Percentiles rank a stretch among this genome's conserved stretches.
phyloP scores from a whole-genome alignment of 1,139 yeast genomes.

The Blastobotrys ciferrii region DNA sequence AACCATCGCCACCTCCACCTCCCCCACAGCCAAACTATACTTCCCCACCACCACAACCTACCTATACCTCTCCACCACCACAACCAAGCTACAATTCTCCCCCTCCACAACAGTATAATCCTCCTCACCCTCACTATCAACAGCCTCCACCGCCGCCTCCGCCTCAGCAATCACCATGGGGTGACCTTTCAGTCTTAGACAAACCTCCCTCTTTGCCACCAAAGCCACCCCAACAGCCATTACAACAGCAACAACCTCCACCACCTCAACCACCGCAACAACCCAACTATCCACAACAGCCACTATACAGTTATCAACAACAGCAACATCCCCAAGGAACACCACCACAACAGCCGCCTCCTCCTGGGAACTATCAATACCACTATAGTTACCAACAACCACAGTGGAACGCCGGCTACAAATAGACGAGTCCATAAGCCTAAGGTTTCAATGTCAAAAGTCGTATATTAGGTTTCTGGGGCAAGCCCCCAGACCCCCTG shows the following conservation, averaged over 20 bases:
- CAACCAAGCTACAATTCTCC: constrained; percentile 10
- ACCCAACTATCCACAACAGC: constrained; percentile 16
- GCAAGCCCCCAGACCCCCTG: too few species aligned
- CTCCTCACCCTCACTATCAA: constrained; percentile 6
- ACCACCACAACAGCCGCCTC: constrained; percentile 18
- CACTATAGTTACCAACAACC: constrained; percentile 36
- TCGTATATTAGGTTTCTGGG: too few species aligned
- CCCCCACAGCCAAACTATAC: constrained; percentile 15
- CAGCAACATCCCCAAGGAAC: constrained; percentile 18
- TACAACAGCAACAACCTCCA: constrained; percentile 7
- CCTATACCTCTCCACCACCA: constrained; percentile 18
- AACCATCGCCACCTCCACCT: constrained; percentile 10
- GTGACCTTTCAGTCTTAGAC: constrained; percentile 18
- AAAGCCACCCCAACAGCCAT: constrained; percentile 20
- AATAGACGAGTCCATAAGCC: background rate
- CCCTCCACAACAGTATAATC: constrained; percentile 16
- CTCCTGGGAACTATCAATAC: constrained; percentile 17
- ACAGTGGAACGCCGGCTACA: constrained; percentile 11
- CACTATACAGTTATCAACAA: background rate
- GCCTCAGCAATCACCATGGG: constrained; percentile 20
- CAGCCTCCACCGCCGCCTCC: constrained; percentile 11
- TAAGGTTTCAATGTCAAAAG: background rate
- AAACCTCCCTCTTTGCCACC: constrained; percentile 23
- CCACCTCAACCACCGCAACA: constrained; percentile 18
- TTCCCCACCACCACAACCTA: constrained; percentile 11